Base-by-base conservation (phyloP, 441 rosid genomes). In the Flueggea neowawraea region DNA sequence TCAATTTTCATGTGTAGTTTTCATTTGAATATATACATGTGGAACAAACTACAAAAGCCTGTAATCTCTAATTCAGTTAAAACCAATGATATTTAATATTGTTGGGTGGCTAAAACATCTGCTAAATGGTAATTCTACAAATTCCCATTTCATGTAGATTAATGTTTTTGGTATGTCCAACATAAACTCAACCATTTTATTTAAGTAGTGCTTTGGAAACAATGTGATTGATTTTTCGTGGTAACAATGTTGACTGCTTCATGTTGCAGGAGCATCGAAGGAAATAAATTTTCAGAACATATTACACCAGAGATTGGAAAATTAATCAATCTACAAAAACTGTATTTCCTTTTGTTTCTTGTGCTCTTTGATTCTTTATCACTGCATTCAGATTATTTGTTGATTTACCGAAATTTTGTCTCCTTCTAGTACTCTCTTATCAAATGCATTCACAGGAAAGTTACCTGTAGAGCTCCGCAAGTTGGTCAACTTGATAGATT, bases 241-340 rank as follows among this genome's bases (percentile, higher is more conserved):
- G 28, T 22, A 22, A 22, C 28, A 22, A 22, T 22, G 28, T 22
- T 22, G 28, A 4, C 16, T 31, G 14, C 13, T 10, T 22, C 39
- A 15, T 43, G 17, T 80, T 70, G 45, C 82, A 90, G 97, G 85
- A 90, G 88, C 68, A 78, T 90, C 4, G 97, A 94, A 83, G 98
- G 97, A 60, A 93, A 90, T 73, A 64, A 0, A 8, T 90, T 88
- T 74, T 74, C 85, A 1, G 97, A 97, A 64, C 69, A 69, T 54
- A 85, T 93, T 69, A 93, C 96, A 17, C 85, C 82, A 55, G 87
- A 84, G 59, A 88, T 90, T 58, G 83, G 88, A 61, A 80, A 68
- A 36, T 56, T 90, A 81, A 61, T 64, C 70, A 75, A 75, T 62
- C 75, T 93, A 69, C 77, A 87, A 76, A 85, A 76, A 78, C 70